A percentile compares a stretch with the other conserved stretches of the same genome.
These are phyloP conservation scores for Rosa rugosa DNA, from an alignment of 306 rosid species.

Conservation along the genomic window DNA sequence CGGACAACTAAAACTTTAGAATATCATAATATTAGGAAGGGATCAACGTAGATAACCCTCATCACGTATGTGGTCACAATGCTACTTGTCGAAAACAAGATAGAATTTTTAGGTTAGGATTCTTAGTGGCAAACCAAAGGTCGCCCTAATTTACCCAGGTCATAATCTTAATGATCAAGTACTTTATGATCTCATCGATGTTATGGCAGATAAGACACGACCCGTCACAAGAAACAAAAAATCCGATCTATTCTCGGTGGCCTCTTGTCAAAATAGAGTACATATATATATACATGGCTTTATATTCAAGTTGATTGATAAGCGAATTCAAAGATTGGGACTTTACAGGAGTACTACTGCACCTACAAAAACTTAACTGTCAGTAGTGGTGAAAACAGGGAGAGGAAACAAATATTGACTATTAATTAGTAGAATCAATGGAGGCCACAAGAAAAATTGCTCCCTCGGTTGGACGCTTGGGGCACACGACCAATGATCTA, in stretches of 20 bases:
- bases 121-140: constrained; percentile 22
- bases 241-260: constrained; percentile 4
- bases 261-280: neutral
- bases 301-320: constrained; percentile 35
- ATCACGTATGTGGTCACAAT: constrained; percentile 29
- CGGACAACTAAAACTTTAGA: neutral
- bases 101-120: constrained; percentile 18
- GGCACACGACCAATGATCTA: constrained; percentile 43
- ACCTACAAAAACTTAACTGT: constrained; percentile 30
- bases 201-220: constrained; percentile 17
- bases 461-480: constrained; percentile 7
- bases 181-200: constrained; percentile 20
- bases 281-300: neutral
- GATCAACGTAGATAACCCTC: neutral
- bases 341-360: neutral
- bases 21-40: neutral
- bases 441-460: constrained; percentile 3
- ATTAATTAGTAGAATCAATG: neutral
- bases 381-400: constrained; percentile 23
- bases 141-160: neutral
- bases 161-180: constrained; percentile 17
- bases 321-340: constrained; percentile 51
- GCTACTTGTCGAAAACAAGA: constrained; percentile 18
- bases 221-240: neutral
- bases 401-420: constrained; percentile 17